These are phyloP conservation scores for Elongisporangium undulatum DNA, from an alignment of 352 stramenopile species.

Conservation along the genomic window DNA sequence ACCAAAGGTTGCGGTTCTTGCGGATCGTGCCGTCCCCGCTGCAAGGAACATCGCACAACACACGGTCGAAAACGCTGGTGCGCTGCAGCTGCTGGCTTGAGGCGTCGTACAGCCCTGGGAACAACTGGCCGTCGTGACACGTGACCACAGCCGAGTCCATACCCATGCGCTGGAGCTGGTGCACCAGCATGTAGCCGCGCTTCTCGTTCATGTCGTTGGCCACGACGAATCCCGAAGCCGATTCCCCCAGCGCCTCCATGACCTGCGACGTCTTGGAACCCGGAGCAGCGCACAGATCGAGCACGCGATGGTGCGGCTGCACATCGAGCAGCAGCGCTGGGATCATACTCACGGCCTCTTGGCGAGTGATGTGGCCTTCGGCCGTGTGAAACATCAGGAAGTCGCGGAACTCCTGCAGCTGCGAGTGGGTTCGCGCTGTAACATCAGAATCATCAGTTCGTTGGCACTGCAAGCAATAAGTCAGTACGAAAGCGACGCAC, in stretches of 20 bases:
- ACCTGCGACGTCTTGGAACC: slow-evolving; percentile 99
- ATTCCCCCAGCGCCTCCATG: slow-evolving; percentile 72
- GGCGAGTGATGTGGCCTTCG: slow-evolving; percentile 91
- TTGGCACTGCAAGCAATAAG: background rate
- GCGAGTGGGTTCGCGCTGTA: slow-evolving; percentile 42
- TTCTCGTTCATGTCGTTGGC: slow-evolving; percentile 96
- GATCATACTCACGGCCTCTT: slow-evolving; percentile 98
- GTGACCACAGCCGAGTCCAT: slow-evolving; percentile 89
- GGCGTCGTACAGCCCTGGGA: slow-evolving; percentile 84
- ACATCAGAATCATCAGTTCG: background rate
- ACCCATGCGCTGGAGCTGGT: slow-evolving; percentile 83
- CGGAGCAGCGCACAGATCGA: slow-evolving; percentile 90
- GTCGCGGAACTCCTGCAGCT: slow-evolving; percentile 85
- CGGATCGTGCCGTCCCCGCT: slow-evolving; percentile 96
- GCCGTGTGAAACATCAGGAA: slow-evolving; percentile 92
- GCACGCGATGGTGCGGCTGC: slow-evolving; percentile 71
- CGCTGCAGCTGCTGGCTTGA: slow-evolving; percentile 15
- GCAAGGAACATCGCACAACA: slow-evolving; percentile 98
- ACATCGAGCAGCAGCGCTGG: slow-evolving; percentile 95
- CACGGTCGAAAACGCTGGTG: slow-evolving; percentile 92
- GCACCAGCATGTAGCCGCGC: slow-evolving; percentile 95
- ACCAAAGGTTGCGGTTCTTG: slow-evolving; percentile 95
- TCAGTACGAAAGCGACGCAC: background rate
- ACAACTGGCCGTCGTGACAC: slow-evolving; percentile 90
- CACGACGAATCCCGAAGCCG: slow-evolving; percentile 82